Conservation (phyloP, 768 basidiomycete species). For the Naganishia kalamii region DNA sequence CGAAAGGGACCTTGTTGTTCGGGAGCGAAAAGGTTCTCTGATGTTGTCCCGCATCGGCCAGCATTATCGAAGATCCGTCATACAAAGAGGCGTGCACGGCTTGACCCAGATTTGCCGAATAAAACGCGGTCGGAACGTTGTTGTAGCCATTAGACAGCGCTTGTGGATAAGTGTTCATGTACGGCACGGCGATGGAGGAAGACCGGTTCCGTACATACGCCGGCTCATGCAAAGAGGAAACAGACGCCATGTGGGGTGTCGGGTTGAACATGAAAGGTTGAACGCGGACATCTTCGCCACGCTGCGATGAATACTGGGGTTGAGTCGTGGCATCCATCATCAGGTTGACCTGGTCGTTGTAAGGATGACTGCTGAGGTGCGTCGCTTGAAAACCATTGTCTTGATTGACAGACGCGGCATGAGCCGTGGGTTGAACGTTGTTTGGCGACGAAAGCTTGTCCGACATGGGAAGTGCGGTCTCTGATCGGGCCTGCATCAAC, state of each 20-base stretch:
- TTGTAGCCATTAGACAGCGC: constrained; percentile 1
- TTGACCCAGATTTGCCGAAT: neutral
- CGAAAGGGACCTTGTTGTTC: neutral
- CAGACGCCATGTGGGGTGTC: neutral
- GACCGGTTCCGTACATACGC: neutral
- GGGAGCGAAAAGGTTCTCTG: constrained; percentile 10
- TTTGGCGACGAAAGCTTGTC: no score
- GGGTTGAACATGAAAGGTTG: neutral
- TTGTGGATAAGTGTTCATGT: constrained; percentile 1
- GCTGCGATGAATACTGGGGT: neutral
- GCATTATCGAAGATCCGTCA: neutral
- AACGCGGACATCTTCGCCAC: neutral
- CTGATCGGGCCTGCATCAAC: neutral
- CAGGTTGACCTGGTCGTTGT: neutral
- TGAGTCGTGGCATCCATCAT: neutral
- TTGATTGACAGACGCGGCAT: neutral
- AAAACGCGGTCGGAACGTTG: neutral
- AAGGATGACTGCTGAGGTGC: neutral
- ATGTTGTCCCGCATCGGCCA: neutral
- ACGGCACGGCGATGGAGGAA: neutral
- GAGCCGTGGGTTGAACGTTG: no score
- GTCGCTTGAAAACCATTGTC: neutral
- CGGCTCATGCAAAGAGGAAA: neutral
- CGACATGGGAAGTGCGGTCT: neutral
- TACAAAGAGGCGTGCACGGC: neutral